Evolutionary conservation across 1,284 basidiomycete species (phyloP).

Genomic region (Chondrostereum purpureum): DNA sequence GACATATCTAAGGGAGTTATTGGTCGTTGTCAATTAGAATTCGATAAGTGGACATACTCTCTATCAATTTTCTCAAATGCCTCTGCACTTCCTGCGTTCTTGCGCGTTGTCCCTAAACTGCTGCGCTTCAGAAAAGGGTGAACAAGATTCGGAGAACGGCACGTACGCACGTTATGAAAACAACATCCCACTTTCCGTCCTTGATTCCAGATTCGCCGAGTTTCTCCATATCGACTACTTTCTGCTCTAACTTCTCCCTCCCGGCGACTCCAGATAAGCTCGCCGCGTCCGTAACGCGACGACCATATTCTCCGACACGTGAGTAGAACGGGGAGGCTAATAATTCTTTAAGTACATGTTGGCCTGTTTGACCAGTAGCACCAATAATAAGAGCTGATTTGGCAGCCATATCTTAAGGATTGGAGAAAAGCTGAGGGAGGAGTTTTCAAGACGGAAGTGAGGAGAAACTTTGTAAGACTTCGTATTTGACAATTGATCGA

Average conservation of each 20-base stretch:
- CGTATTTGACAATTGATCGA: too few species aligned
- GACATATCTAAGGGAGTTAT: conserved; percentile 48
- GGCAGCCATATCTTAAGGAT: too few species aligned
- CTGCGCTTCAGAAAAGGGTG: conserved; percentile 6
- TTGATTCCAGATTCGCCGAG: conserved; percentile 43
- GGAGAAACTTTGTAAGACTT: too few species aligned
- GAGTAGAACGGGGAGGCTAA: conserved; percentile 46
- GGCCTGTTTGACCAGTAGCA: conserved; percentile 58
- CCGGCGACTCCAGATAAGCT: conserved; percentile 27
- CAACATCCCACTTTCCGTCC: conserved; percentile 60
- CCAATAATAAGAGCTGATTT: conserved; percentile 56
- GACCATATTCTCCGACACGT: conserved; percentile 59
- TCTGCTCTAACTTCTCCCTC: conserved; percentile 52
- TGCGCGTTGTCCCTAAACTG: conserved; percentile 60
- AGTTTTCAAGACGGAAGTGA: too few species aligned
- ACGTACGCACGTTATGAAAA: conserved; percentile 46
- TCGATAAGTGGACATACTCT: conserved; percentile 38
- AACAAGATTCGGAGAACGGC: background rate
- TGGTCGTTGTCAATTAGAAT: background rate
- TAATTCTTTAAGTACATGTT: conserved; percentile 48
- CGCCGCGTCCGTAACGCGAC: conserved; percentile 42
- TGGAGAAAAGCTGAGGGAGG: too few species aligned
- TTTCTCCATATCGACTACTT: conserved; percentile 61
- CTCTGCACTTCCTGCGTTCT: conserved; percentile 53
- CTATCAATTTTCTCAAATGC: conserved; percentile 72